Conservation (phyloP, 257 asterid genomes). For the Phtheirospermum japonicum region DNA sequence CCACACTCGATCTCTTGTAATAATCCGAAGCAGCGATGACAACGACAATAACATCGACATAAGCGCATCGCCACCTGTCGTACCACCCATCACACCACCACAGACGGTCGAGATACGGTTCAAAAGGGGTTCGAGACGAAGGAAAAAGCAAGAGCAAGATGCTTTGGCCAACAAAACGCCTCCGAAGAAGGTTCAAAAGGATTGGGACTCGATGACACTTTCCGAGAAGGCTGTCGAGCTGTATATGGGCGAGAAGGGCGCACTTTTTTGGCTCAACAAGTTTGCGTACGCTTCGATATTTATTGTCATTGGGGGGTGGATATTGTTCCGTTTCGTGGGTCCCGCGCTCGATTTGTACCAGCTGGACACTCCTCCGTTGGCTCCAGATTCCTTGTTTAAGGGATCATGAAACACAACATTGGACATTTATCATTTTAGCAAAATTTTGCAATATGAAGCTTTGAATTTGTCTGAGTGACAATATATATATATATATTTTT, state of each 20-base stretch:
- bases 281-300: constrained; percentile 86
- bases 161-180: constrained; percentile 16
- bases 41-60: constrained; percentile 33
- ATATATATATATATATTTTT: no score
- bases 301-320: constrained; percentile 85
- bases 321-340: constrained; percentile 74
- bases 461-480: not conserved
- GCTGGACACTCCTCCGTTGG: constrained; percentile 74
- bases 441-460: not conserved
- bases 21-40: constrained; percentile 39
- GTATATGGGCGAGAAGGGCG: constrained; percentile 75
- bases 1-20: constrained; percentile 17
- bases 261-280: constrained; percentile 81
- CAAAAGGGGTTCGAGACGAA: constrained; percentile 59
- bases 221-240: constrained; percentile 72
- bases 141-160: constrained; percentile 43
- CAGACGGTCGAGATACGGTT: constrained; percentile 58
- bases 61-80: constrained; percentile 31
- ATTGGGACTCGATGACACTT: constrained; percentile 78
- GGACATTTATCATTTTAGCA: not conserved
- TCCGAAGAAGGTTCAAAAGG: constrained; percentile 42
- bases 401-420: constrained; percentile 26
- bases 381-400: constrained; percentile 62
- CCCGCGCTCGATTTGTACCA: constrained; percentile 78
- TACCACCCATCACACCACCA: constrained; percentile 47